Evolutionary conservation across 495 filamentous ascomycete species (phyloP).

Genomic region (Amphirosellinia nigrospora): DNA sequence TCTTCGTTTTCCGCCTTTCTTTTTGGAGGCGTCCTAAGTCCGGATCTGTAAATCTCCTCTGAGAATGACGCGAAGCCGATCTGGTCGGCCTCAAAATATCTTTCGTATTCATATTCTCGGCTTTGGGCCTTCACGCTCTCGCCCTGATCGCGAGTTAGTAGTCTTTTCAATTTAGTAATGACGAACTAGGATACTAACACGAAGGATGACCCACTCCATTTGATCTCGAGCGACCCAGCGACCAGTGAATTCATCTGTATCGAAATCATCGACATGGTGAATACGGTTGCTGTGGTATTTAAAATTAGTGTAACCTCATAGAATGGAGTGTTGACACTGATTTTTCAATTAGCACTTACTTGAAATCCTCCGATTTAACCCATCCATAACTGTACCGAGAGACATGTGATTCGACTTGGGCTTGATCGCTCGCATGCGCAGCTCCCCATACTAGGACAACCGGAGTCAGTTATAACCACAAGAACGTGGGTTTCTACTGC

Average conservation of each 20-base stretch:
- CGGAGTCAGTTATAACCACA: too few relatives aligned
- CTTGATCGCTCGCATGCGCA: neutral
- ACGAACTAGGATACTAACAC: neutral
- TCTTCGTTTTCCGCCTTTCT: constrained; percentile 1
- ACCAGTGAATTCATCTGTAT: neutral
- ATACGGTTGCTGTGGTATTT: neutral
- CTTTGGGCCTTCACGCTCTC: constrained; percentile 11
- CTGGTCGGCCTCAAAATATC: constrained; percentile 3
- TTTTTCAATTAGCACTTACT: neutral
- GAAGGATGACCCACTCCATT: constrained; percentile 12
- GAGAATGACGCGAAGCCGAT: constrained; percentile 4
- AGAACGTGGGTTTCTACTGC: too few relatives aligned
- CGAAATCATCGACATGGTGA: neutral
- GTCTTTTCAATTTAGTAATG: neutral
- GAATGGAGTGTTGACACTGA: neutral
- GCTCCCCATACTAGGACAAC: neutral
- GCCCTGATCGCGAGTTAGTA: neutral
- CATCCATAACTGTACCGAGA: constrained; percentile 21
- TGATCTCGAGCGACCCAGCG: constrained; percentile 7
- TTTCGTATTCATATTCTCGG: constrained; percentile 11
- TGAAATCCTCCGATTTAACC: neutral
- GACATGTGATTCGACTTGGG: constrained; percentile 5
- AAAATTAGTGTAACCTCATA: neutral
- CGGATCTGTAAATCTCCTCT: constrained; percentile 12
- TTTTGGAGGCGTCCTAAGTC: neutral